Conservation (phyloP, 208 protist species). For the Porcisia hertigi region DNA sequence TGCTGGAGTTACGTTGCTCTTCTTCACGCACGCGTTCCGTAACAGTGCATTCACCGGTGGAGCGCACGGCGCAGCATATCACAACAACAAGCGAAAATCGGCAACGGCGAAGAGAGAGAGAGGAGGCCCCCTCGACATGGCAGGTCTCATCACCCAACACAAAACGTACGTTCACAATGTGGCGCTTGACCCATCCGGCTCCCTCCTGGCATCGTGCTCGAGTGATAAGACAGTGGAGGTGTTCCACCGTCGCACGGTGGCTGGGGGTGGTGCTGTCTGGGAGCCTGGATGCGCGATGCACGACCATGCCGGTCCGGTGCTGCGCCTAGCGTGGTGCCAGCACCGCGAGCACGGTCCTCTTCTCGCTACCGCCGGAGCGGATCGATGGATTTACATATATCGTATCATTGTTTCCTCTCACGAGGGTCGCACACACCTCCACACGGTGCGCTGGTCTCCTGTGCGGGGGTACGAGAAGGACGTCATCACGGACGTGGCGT, state of each 20-base stretch:
- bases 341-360: constrained; percentile 82
- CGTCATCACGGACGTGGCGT: constrained; percentile 88
- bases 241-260: constrained; percentile 51
- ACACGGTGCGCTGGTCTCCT: constrained; percentile 57
- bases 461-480: constrained; percentile 87
- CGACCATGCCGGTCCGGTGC: constrained; percentile 80
- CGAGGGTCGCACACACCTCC: constrained; percentile 45
- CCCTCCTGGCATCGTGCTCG: constrained; percentile 82
- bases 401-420: constrained; percentile 69
- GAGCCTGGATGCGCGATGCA: constrained; percentile 61
- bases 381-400: constrained; percentile 88
- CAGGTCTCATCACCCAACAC: constrained; percentile 61
- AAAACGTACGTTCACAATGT: constrained; percentile 83
- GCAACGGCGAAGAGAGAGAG: no score
- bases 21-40: background rate
- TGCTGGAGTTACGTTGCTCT: background rate
- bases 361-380: constrained; percentile 79
- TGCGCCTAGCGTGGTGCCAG: constrained; percentile 84
- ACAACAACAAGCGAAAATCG: background rate
- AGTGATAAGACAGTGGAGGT: constrained; percentile 88
- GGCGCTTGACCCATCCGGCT: constrained; percentile 75
- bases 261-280: constrained; percentile 41
- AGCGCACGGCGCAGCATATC: no score
- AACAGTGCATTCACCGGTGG: background rate
- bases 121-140: constrained; percentile 32